Evolutionary conservation across 2,329 filamentous ascomycete species (phyloP).

Genomic region (Epichloe elymi): DNA sequence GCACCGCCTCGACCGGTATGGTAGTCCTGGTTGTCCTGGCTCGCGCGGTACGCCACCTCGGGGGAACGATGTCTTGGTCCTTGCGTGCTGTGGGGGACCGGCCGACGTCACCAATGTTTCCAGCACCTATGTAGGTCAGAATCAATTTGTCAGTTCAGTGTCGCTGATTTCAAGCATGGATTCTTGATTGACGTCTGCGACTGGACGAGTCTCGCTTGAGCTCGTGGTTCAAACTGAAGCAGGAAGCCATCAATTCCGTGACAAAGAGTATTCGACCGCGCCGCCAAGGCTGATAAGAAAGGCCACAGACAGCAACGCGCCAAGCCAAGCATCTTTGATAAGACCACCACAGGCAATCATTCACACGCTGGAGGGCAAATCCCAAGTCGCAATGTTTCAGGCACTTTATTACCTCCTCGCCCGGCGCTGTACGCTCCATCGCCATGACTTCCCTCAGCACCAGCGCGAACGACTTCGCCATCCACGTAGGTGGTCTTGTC

Average conservation of each 20-base stretch:
- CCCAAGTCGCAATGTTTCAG: neutral
- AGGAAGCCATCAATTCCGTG: neutral
- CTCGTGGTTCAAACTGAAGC: neutral
- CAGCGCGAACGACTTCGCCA: conserved; percentile 46
- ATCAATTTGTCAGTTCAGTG: neutral
- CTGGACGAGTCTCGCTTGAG: neutral
- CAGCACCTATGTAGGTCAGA: conserved; percentile 29
- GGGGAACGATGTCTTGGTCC: conserved; percentile 42
- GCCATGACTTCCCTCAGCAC: conserved; percentile 39
- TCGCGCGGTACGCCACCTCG: conserved; percentile 35
- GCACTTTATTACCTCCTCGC: conserved; percentile 39
- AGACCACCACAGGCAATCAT: neutral
- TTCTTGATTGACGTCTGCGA: neutral
- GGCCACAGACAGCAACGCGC: neutral
- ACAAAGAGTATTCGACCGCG: neutral
- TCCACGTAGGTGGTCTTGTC: conserved; percentile 48
- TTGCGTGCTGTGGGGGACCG: conserved; percentile 25
- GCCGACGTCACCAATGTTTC: conserved; percentile 43
- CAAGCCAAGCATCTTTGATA: neutral
- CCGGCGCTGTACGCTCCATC: conserved; percentile 47
- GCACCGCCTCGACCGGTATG: conserved; percentile 49
- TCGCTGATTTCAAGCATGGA: no score
- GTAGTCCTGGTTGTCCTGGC: conserved; percentile 34
- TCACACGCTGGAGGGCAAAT: neutral
- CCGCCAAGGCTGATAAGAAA: neutral